Evolutionary conservation across 768 basidiomycete species (phyloP).

Genomic region (Cystofilobasidium macerans): DNA sequence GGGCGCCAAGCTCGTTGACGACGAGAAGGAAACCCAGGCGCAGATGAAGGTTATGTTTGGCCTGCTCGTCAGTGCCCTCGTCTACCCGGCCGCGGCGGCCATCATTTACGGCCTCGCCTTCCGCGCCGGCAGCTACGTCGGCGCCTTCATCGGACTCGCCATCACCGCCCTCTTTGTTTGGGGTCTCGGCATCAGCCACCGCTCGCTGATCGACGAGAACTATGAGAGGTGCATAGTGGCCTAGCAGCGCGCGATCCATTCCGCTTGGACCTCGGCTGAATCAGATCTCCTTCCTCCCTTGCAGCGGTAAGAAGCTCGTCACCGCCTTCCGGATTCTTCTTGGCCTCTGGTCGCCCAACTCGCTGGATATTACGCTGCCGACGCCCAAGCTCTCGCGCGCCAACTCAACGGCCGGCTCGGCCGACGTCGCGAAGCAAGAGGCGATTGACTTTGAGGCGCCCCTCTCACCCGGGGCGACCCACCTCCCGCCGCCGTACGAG

Average conservation of each 20-base stretch:
- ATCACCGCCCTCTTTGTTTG: slow-evolving; percentile 59
- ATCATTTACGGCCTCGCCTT: slow-evolving; percentile 70
- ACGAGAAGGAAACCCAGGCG: slow-evolving; percentile 78
- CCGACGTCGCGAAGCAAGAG: neutral
- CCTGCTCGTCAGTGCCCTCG: slow-evolving; percentile 55
- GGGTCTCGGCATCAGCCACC: slow-evolving; percentile 74
- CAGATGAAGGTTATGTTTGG: slow-evolving; percentile 93
- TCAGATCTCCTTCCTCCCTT: neutral
- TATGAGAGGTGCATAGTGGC: slow-evolving; percentile 57
- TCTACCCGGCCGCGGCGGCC: slow-evolving; percentile 76
- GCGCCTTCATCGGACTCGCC: slow-evolving; percentile 45
- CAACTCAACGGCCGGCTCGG: neutral
- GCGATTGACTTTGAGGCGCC: neutral
- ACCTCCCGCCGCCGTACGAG: slow-evolving; percentile 32
- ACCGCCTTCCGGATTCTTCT: slow-evolving; percentile 96
- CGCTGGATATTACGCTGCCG: slow-evolving; percentile 66
- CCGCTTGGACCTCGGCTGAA: too few species aligned
- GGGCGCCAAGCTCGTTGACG: slow-evolving; percentile 67
- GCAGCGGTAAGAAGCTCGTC: slow-evolving; percentile 69
- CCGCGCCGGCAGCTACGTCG: slow-evolving; percentile 53
- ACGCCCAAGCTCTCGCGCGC: slow-evolving; percentile 46
- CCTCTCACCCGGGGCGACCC: neutral
- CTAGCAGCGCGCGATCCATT: neutral
- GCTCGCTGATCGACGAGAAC: slow-evolving; percentile 70
- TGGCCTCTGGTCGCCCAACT: slow-evolving; percentile 81